A percentile compares a stretch with the other conserved stretches of the same genome.
Conservation (phyloP, 306 rosid species). For the Dryas octopetala region DNA sequence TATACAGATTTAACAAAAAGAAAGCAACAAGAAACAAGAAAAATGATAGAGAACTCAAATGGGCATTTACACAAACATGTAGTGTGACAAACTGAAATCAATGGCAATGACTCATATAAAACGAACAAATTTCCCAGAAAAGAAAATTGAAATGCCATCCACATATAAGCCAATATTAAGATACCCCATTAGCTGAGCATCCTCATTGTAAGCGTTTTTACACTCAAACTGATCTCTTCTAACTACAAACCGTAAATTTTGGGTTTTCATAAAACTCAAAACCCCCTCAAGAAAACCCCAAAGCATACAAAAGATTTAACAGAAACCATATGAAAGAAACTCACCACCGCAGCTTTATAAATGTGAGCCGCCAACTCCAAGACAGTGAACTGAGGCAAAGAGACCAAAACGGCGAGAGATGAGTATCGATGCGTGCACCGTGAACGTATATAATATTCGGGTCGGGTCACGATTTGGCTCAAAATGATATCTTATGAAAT, state of each 20-base stretch:
- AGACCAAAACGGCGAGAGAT: not conserved
- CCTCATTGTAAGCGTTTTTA: not conserved
- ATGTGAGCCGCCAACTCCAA: conserved; percentile 5
- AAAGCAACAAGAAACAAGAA: not conserved
- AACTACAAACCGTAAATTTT: not conserved
- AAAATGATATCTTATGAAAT: not conserved
- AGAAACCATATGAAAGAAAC: conserved; percentile 4
- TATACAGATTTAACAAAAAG: not conserved
- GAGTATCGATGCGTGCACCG: not conserved
- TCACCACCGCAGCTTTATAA: conserved; percentile 14
- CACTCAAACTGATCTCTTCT: not conserved
- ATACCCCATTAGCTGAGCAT: not conserved
- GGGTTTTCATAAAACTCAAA: conserved; percentile 3
- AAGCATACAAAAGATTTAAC: not conserved
- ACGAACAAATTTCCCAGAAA: not conserved
- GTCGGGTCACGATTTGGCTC: not conserved
- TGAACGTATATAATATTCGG: not conserved
- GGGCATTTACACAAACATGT: conserved; percentile 20
- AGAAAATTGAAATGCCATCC: not conserved
- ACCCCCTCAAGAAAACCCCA: not conserved
- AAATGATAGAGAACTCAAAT: not conserved
- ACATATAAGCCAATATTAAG: not conserved
- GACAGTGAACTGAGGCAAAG: not conserved
- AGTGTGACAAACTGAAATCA: not conserved
- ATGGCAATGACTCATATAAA: not conserved